Base-by-base conservation (phyloP, 1,284 basidiomycete species). In the Tremellales sp. region DNA sequence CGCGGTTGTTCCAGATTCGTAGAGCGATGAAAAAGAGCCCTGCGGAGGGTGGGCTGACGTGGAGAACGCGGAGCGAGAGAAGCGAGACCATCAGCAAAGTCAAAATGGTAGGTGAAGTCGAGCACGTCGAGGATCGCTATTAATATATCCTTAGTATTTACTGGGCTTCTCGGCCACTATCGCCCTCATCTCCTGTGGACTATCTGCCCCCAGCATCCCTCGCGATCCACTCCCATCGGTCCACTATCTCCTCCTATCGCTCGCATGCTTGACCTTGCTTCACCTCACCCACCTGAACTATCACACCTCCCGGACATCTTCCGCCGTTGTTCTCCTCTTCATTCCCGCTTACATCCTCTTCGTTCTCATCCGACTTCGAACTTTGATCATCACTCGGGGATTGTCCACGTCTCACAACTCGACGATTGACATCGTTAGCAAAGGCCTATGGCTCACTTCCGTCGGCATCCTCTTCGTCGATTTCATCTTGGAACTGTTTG, bases 321-420 rank as follows among this genome's bases (percentile, higher is more conserved):
- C 89, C 0, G 79, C 86, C 0, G 68, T 83, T 19, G 73, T 92
- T 24, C 79, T 97, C 19, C 72, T 94, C 42, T 92, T 89, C 71
- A 94, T 87, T 85, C 86, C 91, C 0, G 43, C 79, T 3, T 88
- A 91, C 59, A 47, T 81, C 9, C 25, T 79, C 18, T 74, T 75
- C 0, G 63, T 81, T 1, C 61, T 75, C 4, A 66, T 89, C 21
- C 82, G 84, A 78, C 74, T 83, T 0, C 79, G 87, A 4, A 87
- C 88, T 0, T 63, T 76, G 34, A 59, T 79, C 26, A 50, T 67
- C 42, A 60, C 63, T 9, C 67, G 66, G 4, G 50, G 56, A 3
- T 51, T 68, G 22, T 54, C 56, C n/a, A 36, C 28, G 4, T 25
- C 47, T 12, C 54, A 65, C 9, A 53, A 51, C 14, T 37, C 61